Evolutionary conservation across 2,329 filamentous ascomycete species (phyloP).

Genomic region (Colletotrichum sp.): DNA sequence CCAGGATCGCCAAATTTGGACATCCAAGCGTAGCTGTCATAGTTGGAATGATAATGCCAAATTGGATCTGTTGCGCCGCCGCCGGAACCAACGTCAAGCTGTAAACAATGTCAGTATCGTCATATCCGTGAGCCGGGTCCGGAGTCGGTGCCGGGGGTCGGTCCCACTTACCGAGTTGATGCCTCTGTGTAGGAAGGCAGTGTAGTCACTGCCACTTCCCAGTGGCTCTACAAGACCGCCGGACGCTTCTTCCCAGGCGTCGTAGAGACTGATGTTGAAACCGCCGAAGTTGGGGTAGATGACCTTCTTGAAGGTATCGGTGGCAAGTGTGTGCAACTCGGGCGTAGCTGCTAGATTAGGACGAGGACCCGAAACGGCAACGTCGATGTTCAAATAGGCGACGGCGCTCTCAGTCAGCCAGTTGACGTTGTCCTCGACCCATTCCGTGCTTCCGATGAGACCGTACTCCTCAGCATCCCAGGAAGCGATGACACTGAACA

Average conservation of each 20-base stretch:
- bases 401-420: constrained; percentile 77
- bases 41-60: constrained; percentile 81
- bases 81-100: constrained; percentile 64
- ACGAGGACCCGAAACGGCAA: constrained; percentile 63
- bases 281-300: constrained; percentile 64
- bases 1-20: constrained; percentile 73
- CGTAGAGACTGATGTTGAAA: constrained; percentile 43
- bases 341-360: constrained; percentile 68
- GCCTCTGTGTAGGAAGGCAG: constrained; percentile 65
- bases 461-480: constrained; percentile 83
- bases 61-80: constrained; percentile 53
- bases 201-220: constrained; percentile 72
- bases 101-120: constrained; percentile 30
- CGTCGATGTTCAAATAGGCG: constrained; percentile 83
- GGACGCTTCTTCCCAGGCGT: constrained; percentile 41
- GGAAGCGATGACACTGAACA: constrained; percentile 69
- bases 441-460: constrained; percentile 81
- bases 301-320: constrained; percentile 65
- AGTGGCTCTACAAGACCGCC: constrained; percentile 53
- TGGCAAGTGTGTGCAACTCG: constrained; percentile 69
- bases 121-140: constrained; percentile 30
- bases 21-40: constrained; percentile 88
- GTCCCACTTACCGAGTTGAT: constrained; percentile 40
- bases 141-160: fast-evolving
- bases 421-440: constrained; percentile 82